Conservation (phyloP, 2,329 filamentous ascomycete species). For the Rutstroemia sp. region DNA sequence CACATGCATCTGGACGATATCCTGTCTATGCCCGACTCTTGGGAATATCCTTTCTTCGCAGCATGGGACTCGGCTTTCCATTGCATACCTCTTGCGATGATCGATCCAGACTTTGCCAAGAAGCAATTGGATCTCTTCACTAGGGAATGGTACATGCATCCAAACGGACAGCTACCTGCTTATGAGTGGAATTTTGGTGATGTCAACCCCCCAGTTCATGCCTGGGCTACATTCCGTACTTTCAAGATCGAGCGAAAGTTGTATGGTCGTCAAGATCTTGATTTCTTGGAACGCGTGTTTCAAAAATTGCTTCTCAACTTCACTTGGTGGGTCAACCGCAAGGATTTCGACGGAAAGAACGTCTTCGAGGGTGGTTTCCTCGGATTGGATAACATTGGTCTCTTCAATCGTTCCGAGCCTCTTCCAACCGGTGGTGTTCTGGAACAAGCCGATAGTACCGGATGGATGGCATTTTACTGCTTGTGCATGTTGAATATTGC, state of each 20-base stretch:
- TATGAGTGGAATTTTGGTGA: conserved; percentile 98
- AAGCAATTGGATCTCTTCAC: conserved; percentile 96
- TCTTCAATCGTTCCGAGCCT: conserved; percentile 95
- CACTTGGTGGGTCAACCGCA: conserved; percentile 98
- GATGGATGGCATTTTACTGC: conserved; percentile 99
- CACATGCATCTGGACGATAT: conserved; percentile 94
- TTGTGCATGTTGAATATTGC: conserved; percentile 96
- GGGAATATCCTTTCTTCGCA: conserved; percentile 97
- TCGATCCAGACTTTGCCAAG: conserved; percentile 95
- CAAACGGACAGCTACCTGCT: conserved; percentile 88
- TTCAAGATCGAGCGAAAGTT: conserved; percentile 99
- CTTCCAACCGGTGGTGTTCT: conserved; percentile 87
- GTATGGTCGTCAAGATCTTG: conserved; percentile 88
- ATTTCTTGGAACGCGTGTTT: conserved; percentile 93
- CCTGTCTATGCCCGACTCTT: conserved; percentile 94
- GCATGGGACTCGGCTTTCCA: conserved; percentile 98
- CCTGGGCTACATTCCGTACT: conserved; percentile 88
- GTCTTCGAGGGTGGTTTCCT: conserved; percentile 96
- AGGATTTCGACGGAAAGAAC: conserved; percentile 90
- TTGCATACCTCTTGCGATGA: conserved; percentile 92
- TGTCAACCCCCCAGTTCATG: conserved; percentile 93
- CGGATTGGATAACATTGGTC: conserved; percentile 90
- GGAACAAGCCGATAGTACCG: conserved; percentile 94
- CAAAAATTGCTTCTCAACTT: conserved; percentile 95
- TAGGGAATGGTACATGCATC: conserved; percentile 97